Base-by-base conservation (phyloP, 768 basidiomycete species). In the Leucosporidium creatinivorum region DNA sequence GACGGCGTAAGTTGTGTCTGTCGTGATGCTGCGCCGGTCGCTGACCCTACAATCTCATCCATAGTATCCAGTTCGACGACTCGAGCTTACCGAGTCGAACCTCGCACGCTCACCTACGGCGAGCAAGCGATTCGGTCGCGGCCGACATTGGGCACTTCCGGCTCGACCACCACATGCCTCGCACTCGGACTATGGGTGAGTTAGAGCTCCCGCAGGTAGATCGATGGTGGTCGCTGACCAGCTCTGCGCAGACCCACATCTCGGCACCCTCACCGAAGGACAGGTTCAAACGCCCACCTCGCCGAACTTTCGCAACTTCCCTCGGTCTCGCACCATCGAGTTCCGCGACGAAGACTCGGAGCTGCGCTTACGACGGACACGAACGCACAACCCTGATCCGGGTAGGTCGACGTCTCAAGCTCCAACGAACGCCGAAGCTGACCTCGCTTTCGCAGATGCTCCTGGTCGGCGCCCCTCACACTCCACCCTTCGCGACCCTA, bases 301-400 rank as follows among this genome's bases (percentile, higher is more conserved):
- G 58, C 58, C 58, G 3, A 19, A 18, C n/a, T 23, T 33, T 6
- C n/a, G 31, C 23, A 28, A 66, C 47, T 58, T 71, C 10, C 69
- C 67, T 9, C 59, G 68, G 3, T 64, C 63, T 13, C 65, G 65
- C 39, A 73, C 69, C 9, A 70, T 70, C 63, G 73, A 73, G 60
- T 69, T 71, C 59, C 62, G 66, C 28, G 68, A 73, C 31, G 61
- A 63, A 23, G 21, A 25, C 15, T 44, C 39, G 15, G 39, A 44
- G 6, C 39, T 44, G 8, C 39, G 39, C 15, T 44, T 44, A 44
- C 39, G 39, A 7, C 39, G 39, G 8, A 44, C 39, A 44, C 39
- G 39, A 44, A 44, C 39, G 39, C 39, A 44, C 39, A 44, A 44
- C 15, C 39, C 39, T 6, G 39, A 44, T 44, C 39, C 39, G 8